Conservation (phyloP, 148 eudicot genomes). For the Tetragonia tetragonoides region DNA sequence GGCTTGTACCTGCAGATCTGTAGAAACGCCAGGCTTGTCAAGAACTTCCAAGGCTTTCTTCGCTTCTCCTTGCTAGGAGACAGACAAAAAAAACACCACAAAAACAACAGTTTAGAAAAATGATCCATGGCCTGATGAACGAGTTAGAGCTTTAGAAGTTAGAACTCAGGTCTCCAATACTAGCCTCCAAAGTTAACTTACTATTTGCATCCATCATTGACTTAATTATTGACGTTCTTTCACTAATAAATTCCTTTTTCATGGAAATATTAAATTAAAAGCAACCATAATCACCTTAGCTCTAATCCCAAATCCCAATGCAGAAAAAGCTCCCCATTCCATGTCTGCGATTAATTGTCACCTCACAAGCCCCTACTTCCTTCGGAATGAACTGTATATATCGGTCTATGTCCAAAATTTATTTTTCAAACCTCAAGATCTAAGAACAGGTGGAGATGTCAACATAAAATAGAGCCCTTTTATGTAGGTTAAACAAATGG, state of each 20-base stretch:
- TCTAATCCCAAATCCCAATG: no score
- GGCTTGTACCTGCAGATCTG: constrained; percentile 73
- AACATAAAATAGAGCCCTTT: no score
- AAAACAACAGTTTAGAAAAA: background rate
- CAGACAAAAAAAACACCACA: constrained; percentile 13
- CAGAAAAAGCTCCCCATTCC: no score
- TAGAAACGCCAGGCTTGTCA: constrained; percentile 74
- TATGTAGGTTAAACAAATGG: no score
- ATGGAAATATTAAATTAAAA: no score
- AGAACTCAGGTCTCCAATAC: background rate
- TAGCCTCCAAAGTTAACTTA: background rate
- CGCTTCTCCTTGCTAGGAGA: constrained; percentile 90
- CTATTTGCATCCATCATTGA: background rate
- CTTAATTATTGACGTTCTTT: background rate
- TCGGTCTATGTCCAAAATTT: no score
- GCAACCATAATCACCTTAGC: no score
- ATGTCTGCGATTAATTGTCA: no score
- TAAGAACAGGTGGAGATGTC: no score
- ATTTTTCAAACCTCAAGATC: no score
- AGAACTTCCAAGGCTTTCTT: constrained; percentile 92
- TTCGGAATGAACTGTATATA: background rate
- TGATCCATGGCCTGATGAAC: background rate
- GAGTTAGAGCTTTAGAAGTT: no score
- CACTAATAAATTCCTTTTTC: no score
- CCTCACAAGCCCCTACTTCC: background rate